Base-by-base conservation (phyloP, 1,139 yeast genomes). In the Candida mesenterica region DNA sequence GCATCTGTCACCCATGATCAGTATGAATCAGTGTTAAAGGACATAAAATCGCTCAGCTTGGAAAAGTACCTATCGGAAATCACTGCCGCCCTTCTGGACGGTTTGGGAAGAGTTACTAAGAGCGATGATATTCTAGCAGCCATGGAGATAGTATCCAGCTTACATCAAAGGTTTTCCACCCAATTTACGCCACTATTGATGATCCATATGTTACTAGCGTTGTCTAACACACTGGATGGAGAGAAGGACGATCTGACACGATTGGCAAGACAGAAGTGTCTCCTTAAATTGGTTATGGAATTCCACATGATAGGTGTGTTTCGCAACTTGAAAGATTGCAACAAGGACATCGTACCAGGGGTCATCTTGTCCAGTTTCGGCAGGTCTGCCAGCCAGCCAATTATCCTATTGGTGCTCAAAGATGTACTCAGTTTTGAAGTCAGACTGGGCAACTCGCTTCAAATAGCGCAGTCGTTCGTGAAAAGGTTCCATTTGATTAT, bases 11-110 rank as follows among this genome's bases (percentile, higher is more conserved):
- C 63, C 25, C 73, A 67, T 25, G 83, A 77, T 3, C 65, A 62
- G 28, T 51, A 47, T 32, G 49, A 53, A 4, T 55, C 69, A 4
- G 58, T 86, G 4, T 42, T 87, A 20, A 74, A 75, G 38, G 96
- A 88, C 39, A 71, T 89, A 29, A 54, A 65, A 8, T 68, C 79
- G 2, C 61, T 85, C 3, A 77, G 90, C 1, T 64, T 90, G 32
- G 87, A 79, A 40, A 88, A 87, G 55, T 90, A 88, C 56, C 62
- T 87, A 14, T 72, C 84, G 3, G 97, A 90, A 55, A 64, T 89
- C 14, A 65, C 79, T 2, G 62, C 77, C 2, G 78, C 89, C 0
- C 57, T 83, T 0, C 65, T 73, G 33, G 96, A 88, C 42, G 85
- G 86, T 0, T 54, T 87, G 14, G 40, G 67, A 8, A 78, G 72